These are phyloP conservation scores for Tetracladium marchalianum DNA, from an alignment of 495 filamentous ascomycete genomes.

Conservation along the genomic window DNA sequence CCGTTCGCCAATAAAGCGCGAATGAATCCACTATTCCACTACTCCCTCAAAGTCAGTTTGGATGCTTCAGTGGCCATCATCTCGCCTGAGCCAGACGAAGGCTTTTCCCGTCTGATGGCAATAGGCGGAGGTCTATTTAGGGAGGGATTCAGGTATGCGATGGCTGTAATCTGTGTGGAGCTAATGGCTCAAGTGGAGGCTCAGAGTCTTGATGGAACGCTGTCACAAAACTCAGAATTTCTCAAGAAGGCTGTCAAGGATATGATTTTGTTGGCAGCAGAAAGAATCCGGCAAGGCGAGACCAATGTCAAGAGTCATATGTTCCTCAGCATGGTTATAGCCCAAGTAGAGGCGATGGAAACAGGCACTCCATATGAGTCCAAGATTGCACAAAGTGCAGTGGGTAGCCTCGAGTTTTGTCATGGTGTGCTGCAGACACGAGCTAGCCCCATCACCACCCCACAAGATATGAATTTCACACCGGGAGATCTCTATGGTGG, in stretches of 20 bases:
- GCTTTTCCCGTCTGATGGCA: constrained; percentile 30
- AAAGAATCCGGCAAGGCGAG: constrained; percentile 35
- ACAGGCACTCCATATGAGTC: constrained; percentile 4
- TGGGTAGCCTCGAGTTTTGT: no score
- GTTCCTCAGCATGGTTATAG: constrained; percentile 34
- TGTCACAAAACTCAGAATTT: constrained; percentile 17
- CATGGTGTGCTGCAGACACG: no score
- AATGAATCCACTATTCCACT: constrained; percentile 41
- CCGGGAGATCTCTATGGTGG: no score
- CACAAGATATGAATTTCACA: no score
- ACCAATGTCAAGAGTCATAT: constrained; percentile 40
- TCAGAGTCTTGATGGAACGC: constrained; percentile 22
- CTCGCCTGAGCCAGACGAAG: constrained; percentile 29
- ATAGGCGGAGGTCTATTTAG: constrained; percentile 39
- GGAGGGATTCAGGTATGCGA: constrained; percentile 29
- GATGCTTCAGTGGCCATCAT: constrained; percentile 41
- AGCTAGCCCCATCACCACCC: no score
- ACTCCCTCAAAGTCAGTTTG: constrained; percentile 43
- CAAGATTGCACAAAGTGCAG: no score
- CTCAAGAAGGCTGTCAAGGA: constrained; percentile 28
- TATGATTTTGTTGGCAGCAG: constrained; percentile 24
- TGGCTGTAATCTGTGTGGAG: constrained; percentile 28
- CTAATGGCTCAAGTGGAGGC: constrained; percentile 26
- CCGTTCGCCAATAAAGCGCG: constrained; percentile 41
- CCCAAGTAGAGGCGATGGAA: constrained; percentile 28